Percentiles rank a stretch among this genome's conserved stretches.
Conservation (phyloP, 2,329 filamentous ascomycete species). For the Dendryphion nanum region DNA sequence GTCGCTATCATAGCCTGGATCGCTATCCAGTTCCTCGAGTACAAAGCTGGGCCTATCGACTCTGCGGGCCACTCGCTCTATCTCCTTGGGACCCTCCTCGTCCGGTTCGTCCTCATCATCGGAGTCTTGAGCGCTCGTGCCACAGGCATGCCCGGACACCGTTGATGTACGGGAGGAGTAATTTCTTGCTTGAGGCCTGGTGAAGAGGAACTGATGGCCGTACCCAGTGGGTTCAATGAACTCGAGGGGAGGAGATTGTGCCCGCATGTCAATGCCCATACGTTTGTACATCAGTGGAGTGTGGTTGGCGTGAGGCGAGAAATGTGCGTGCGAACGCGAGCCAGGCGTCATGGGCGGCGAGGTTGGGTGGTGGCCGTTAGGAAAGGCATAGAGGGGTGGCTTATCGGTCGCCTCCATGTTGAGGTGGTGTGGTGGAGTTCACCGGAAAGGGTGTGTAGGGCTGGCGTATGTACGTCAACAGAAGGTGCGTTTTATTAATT, state of each 20-base stretch:
- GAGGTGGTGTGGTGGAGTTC: conserved; percentile 18
- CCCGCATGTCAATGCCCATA: conserved; percentile 24
- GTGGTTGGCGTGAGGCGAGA: conserved; percentile 28
- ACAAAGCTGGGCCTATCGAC: conserved; percentile 37
- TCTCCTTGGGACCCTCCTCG: conserved; percentile 27
- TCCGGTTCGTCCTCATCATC: conserved; percentile 28
- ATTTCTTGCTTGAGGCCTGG: conserved; percentile 32
- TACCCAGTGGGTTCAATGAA: conserved; percentile 37
- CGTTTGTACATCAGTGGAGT: conserved; percentile 36
- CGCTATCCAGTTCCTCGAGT: conserved; percentile 44
- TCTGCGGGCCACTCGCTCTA: conserved; percentile 20
- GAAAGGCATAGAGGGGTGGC: conserved; percentile 25
- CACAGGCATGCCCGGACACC: conserved; percentile 32
- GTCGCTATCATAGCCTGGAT: conserved; percentile 40
- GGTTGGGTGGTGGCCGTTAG: conserved; percentile 31
- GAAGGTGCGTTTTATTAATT: conserved; percentile 26
- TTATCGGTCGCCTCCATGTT: conserved; percentile 33
- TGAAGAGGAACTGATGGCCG: conserved; percentile 37
- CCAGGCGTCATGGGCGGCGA: conserved; percentile 39
- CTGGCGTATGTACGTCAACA: conserved; percentile 11
- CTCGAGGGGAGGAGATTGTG: conserved; percentile 38
- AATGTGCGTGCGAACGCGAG: conserved; percentile 24
- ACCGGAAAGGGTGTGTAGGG: conserved; percentile 31
- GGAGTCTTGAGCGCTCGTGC: conserved; percentile 32
- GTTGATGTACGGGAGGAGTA: conserved; percentile 39